Percentiles rank a stretch among this genome's conserved stretches.
Conservation (phyloP, 805 yeast genomes). For the Barnettozyma pratensis region DNA sequence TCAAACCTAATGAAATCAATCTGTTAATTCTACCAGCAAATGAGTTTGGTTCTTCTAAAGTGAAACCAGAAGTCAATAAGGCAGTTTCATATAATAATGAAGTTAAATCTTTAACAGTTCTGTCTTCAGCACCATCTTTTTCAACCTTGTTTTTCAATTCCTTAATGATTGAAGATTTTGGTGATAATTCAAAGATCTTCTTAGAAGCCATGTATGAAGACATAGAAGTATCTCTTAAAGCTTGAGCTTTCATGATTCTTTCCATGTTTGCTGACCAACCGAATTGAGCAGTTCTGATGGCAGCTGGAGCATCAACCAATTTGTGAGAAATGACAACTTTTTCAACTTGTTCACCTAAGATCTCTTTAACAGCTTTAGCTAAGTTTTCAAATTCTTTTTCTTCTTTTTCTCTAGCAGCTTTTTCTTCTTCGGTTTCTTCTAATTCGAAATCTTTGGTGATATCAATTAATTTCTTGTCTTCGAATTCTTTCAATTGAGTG, state of each 20-base stretch:
- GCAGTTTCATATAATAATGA: constrained; percentile 97
- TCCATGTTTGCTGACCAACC: constrained; percentile 99
- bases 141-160: constrained; percentile 97
- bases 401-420: constrained; percentile 89
- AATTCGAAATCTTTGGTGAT: constrained; percentile 98
- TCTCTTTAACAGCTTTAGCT: constrained; percentile 93
- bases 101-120: constrained; percentile 97
- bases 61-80: constrained; percentile 95
- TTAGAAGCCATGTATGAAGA: constrained; percentile 99
- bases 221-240: constrained; percentile 97
- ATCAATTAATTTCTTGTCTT: constrained; percentile 98
- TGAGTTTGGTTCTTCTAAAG: constrained; percentile 96
- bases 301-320: constrained; percentile 98
- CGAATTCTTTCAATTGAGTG: constrained; percentile 98
- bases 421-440: constrained; percentile 98
- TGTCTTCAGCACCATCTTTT: constrained; percentile 95
- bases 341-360: constrained; percentile 98
- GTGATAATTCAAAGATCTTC: constrained; percentile 98
- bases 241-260: constrained; percentile 99
- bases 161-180: constrained; percentile 90
- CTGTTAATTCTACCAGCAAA: constrained; percentile 98
- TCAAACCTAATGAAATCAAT: constrained; percentile 94
- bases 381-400: constrained; percentile 86
- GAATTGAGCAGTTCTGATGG: constrained; percentile 99
- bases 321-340: constrained; percentile 98